phyloP scores from a whole-genome alignment of 2,329 filamentous ascomycete genomes.

The Aspergillus persii region DNA sequence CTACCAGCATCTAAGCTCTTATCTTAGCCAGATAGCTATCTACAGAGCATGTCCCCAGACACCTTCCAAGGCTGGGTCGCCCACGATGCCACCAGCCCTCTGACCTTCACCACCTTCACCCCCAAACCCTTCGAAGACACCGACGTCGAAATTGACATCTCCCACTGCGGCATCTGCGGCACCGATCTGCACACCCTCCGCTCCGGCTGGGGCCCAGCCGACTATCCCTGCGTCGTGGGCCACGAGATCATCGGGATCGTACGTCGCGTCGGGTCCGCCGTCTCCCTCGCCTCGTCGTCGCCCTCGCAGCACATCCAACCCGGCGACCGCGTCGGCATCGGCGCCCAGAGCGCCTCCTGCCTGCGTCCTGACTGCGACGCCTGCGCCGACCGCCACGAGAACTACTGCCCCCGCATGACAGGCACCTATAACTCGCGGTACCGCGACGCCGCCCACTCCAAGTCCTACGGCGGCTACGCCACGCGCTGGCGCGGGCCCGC shows the following conservation, averaged over 20 bases:
- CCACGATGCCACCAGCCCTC: conserved; percentile 30
- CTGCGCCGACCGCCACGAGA: conserved; percentile 39
- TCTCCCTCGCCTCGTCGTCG: conserved; percentile 27
- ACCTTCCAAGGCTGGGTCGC: conserved; percentile 42
- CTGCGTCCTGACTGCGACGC: conserved; percentile 41
- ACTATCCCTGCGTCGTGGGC: conserved; percentile 55
- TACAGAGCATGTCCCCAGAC: conserved; percentile 22
- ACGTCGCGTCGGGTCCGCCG: conserved; percentile 51
- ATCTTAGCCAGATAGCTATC: no score
- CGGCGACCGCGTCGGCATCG: conserved; percentile 64
- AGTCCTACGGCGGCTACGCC: conserved; percentile 56
- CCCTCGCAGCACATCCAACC: conserved; percentile 47
- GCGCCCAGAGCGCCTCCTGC: conserved; percentile 60
- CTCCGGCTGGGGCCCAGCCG: conserved; percentile 46
- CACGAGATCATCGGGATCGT: conserved; percentile 65
- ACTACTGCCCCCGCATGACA: conserved; percentile 39
- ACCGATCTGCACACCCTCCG: conserved; percentile 60
- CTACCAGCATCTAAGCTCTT: no score
- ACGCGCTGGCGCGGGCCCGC: conserved; percentile 54
- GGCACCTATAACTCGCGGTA: conserved; percentile 40
- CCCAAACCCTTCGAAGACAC: conserved; percentile 53
- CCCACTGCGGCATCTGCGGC: conserved; percentile 66
- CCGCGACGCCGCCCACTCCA: conserved; percentile 27
- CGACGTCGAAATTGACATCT: conserved; percentile 65
- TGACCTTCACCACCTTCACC: conserved; percentile 36